Evolutionary conservation across 2,329 filamentous ascomycete species (phyloP), one percentile per base, ranked within the genome.

Genomic region (Stachybotrys chartarum): DNA sequence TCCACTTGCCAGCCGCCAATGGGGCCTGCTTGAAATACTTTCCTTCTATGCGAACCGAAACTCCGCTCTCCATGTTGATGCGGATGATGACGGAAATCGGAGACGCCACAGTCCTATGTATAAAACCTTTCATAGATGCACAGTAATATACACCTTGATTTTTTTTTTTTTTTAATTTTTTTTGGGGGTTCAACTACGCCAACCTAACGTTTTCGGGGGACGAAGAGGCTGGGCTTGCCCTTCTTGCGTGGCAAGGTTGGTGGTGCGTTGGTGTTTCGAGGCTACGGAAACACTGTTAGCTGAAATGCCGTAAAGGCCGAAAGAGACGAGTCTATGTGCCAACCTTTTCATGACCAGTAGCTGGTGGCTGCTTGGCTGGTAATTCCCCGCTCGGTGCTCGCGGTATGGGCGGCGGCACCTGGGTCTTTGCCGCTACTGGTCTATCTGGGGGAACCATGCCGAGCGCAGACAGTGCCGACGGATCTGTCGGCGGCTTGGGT

Each of bases 401-500:
- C 50, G 52, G 57, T 31, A 57, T 30, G 18, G 16, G 44, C 45
- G 39, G 49, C 48, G 57, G 51, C 24, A 54, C 59, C 6, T 57
- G 42, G 16, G 59, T 57, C 11, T 64, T 56, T 16, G 59, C 60
- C 31, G 72, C 63, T 3, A 72, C 70, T 49, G 73, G 72, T 44
- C 76, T 68, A 57, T 75, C 70, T 7, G 77, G 77, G 24, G 78
- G 77, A 11, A 65, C 69, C 59, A 82, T 65, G 7, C 78, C 78
- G 50, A 81, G 68, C 18, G 78, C 74, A 55, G 77, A 74, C 76
- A 81, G 78, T 17, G 78, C 79, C 2, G 78, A 78, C 2, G 78
- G 78, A 54, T 82, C 79, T 31, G 66, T 69, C n/a, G 71, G 70
- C n/a, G 63, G 61, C 55, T 66, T 66, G 5, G 61, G 57, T 8